Conservation (phyloP, 306 rosid genomes). For the Phaseolus lunatus region DNA sequence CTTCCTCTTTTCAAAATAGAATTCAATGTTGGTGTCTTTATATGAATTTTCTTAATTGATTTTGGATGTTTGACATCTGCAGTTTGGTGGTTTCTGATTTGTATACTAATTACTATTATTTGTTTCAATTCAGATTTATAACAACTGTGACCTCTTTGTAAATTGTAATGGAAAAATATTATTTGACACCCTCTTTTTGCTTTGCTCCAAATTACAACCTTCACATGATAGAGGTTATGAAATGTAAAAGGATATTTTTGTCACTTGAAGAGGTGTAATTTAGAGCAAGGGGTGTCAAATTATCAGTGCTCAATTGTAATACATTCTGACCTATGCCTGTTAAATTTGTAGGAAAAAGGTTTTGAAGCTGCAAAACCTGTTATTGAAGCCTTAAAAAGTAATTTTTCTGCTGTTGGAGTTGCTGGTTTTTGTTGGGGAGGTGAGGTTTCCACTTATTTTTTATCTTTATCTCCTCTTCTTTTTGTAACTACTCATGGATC, state of each 20-base stretch:
- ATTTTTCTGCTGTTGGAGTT: constrained; percentile 61
- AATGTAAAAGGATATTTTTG: too few species aligned
- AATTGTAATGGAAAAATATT: too few species aligned
- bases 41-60: neutral
- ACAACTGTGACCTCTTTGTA: neutral
- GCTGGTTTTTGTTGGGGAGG: constrained; percentile 89
- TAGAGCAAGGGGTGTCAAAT: too few species aligned
- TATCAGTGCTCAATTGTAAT: too few species aligned
- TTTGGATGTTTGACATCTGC: neutral
- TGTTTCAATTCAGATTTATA: neutral
- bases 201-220: too few species aligned
- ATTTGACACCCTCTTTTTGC: too few species aligned
- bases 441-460: constrained; percentile 40
- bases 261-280: too few species aligned
- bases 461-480: neutral
- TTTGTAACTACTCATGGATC: neutral
- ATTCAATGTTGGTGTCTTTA: neutral
- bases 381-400: constrained; percentile 59
- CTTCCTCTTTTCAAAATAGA: too few species aligned
- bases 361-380: constrained; percentile 59
- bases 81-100: too few species aligned
- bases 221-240: too few species aligned
- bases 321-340: too few species aligned
- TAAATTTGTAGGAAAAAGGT: constrained; percentile 58
- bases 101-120: too few species aligned